A percentile compares a stretch with the other conserved stretches of the same genome.
These are phyloP conservation scores for Suhomyces ambrosiae DNA, from an alignment of 1,139 yeast species.

Conservation along the genomic window DNA sequence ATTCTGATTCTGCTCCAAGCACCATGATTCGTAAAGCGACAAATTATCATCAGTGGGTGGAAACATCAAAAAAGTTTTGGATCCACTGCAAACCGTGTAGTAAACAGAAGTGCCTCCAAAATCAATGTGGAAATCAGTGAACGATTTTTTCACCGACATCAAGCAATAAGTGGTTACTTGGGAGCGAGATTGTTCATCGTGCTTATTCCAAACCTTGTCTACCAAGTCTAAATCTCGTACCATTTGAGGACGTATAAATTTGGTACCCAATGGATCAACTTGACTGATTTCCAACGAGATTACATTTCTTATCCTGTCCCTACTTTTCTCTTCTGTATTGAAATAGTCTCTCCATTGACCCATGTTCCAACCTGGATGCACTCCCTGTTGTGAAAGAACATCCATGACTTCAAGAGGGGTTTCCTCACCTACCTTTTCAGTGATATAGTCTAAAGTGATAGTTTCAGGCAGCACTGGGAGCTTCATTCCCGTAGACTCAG, in stretches of 20 bases:
- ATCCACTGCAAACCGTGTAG: conserved; percentile 75
- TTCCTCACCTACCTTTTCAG: conserved; percentile 64
- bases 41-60: conserved; percentile 75
- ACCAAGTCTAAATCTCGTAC: conserved; percentile 74
- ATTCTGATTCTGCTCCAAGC: conserved; percentile 63
- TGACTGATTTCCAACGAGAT: conserved; percentile 78
- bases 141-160: conserved; percentile 81
- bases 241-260: conserved; percentile 61
- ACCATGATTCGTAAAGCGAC: conserved; percentile 69
- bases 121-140: conserved; percentile 88
- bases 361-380: conserved; percentile 66
- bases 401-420: conserved; percentile 83
- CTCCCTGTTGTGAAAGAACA: conserved; percentile 76
- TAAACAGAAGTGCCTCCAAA: conserved; percentile 93
- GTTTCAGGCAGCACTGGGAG: conserved; percentile 38
- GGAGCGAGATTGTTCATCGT: conserved; percentile 45
- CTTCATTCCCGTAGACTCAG: conserved; percentile 36
- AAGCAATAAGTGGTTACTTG: conserved; percentile 81
- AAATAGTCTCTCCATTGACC: conserved; percentile 77
- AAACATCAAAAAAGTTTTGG: conserved; percentile 71
- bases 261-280: conserved; percentile 49
- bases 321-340: conserved; percentile 39
- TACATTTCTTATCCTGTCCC: conserved; percentile 77
- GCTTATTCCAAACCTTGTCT: conserved; percentile 59
- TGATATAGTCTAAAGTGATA: conserved; percentile 58